Evolutionary conservation across 371 early-diverging fungal genomes (phyloP).

Genomic region (Rhizomucor miehei): DNA sequence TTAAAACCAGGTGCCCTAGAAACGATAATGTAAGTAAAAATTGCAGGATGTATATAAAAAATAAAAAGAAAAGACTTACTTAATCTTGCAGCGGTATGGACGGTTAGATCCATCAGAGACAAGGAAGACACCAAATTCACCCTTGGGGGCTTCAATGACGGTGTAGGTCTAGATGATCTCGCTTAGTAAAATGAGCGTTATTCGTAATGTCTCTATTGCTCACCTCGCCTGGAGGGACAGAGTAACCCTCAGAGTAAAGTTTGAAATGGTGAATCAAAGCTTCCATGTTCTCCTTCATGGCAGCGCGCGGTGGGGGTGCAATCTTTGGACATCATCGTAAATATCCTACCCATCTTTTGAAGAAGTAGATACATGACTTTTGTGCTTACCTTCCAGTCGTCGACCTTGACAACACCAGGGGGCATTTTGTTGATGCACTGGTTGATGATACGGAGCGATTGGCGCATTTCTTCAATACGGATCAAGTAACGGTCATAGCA

Average conservation of each 20-base stretch:
- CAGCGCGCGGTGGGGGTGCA: constrained; percentile 89
- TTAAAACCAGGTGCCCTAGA: constrained; percentile 93
- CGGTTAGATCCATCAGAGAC: constrained; percentile 88
- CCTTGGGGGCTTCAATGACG: constrained; percentile 97
- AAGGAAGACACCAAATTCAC: constrained; percentile 93
- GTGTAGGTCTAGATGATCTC: constrained; percentile 72
- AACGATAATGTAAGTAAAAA: neutral
- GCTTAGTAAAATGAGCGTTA: too few relatives aligned
- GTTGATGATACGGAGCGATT: constrained; percentile 89
- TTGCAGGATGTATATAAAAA: neutral
- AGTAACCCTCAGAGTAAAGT: constrained; percentile 95
- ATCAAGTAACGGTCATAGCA: constrained; percentile 94
- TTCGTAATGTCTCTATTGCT: neutral
- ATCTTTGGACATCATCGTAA: constrained; percentile 40
- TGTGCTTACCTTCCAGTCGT: constrained; percentile 79
- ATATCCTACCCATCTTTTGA: neutral
- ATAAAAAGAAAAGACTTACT: constrained; percentile 9
- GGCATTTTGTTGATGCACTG: constrained; percentile 97
- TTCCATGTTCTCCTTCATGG: constrained; percentile 99
- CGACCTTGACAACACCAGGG: constrained; percentile 90
- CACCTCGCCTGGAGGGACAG: constrained; percentile 88
- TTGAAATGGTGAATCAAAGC: constrained; percentile 98
- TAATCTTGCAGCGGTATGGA: constrained; percentile 97
- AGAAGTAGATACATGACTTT: neutral
- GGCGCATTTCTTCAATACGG: constrained; percentile 98